Percentiles rank a stretch among this genome's conserved stretches.
phyloP scores from a whole-genome alignment of 2,329 filamentous ascomycete genomes.

The Microsporum audouinii region DNA sequence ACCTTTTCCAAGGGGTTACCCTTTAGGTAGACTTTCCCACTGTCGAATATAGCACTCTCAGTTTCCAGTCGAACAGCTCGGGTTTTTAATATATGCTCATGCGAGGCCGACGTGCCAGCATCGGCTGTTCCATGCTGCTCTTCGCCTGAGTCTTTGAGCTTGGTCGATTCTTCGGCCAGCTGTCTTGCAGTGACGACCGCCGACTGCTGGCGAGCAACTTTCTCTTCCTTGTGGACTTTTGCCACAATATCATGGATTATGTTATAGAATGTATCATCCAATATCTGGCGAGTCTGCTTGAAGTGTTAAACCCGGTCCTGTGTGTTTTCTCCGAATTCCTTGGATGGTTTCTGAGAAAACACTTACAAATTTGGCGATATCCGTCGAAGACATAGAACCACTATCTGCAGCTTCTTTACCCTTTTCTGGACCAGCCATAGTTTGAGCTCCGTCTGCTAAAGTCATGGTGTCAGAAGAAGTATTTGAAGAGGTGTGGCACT shows the following conservation, averaged over 20 bases:
- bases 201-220: slow-evolving; percentile 47
- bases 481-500: neutral
- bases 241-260: slow-evolving; percentile 50
- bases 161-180: slow-evolving; percentile 29
- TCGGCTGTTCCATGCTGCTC: slow-evolving; percentile 22
- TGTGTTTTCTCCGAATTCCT: neutral
- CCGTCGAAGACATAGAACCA: slow-evolving; percentile 25
- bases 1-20: slow-evolving; percentile 49
- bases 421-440: slow-evolving; percentile 18
- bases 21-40: slow-evolving; percentile 43
- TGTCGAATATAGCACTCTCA: slow-evolving; percentile 41
- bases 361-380: slow-evolving; percentile 33
- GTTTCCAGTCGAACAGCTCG: slow-evolving; percentile 37
- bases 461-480: neutral
- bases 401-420: slow-evolving; percentile 23
- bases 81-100: slow-evolving; percentile 25
- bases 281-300: slow-evolving; percentile 35
- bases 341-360: neutral
- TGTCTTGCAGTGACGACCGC: slow-evolving; percentile 35
- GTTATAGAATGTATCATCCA: slow-evolving; percentile 48
- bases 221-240: slow-evolving; percentile 49
- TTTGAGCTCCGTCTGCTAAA: slow-evolving; percentile 5
- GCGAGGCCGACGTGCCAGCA: slow-evolving; percentile 26
- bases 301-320: neutral
- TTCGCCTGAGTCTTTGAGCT: slow-evolving; percentile 24